Percentiles rank a stretch among this genome's conserved stretches.
Evolutionary conservation across 768 basidiomycete species (phyloP).

Genomic region (Baorangia bicolor): DNA sequence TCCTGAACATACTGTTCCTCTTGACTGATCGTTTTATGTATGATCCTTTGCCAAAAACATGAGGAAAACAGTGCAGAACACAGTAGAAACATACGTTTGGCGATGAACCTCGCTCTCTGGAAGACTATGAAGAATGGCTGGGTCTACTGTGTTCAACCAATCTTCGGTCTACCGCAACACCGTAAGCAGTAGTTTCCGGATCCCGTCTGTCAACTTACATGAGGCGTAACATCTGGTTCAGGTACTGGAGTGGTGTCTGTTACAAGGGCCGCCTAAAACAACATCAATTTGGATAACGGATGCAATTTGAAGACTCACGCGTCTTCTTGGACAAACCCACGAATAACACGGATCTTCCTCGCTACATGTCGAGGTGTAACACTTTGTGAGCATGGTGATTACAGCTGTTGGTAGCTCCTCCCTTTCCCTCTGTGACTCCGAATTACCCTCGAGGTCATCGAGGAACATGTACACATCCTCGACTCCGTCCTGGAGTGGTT

Average conservation of each 20-base stretch:
- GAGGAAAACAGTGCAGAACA: neutral
- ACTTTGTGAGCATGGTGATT: conserved; percentile 84
- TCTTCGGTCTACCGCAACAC: conserved; percentile 35
- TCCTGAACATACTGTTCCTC: conserved; percentile 91
- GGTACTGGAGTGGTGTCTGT: conserved; percentile 19
- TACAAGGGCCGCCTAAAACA: conserved; percentile 23
- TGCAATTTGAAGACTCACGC: conserved; percentile 39
- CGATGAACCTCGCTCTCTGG: conserved; percentile 78
- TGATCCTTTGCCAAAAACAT: conserved; percentile 43
- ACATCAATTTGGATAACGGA: conserved; percentile 9
- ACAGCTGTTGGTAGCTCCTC: conserved; percentile 87
- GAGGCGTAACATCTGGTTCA: conserved; percentile 30
- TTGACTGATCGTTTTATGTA: conserved; percentile 83
- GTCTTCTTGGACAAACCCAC: conserved; percentile 68
- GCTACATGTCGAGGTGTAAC: conserved; percentile 84
- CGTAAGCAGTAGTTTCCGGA: neutral
- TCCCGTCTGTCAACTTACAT: conserved; percentile 36
- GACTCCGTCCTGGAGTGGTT: conserved; percentile 78
- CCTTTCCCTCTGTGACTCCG: conserved; percentile 57
- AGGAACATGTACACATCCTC: conserved; percentile 94
- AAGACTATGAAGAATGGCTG: conserved; percentile 50
- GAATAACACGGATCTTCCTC: conserved; percentile 83
- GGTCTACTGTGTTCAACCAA: conserved; percentile 55
- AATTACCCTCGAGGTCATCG: conserved; percentile 71
- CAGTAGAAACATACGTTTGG: conserved; percentile 52